These are phyloP conservation scores for Globisporangium solare DNA, from an alignment of 352 stramenopile species.

Conservation along the genomic window DNA sequence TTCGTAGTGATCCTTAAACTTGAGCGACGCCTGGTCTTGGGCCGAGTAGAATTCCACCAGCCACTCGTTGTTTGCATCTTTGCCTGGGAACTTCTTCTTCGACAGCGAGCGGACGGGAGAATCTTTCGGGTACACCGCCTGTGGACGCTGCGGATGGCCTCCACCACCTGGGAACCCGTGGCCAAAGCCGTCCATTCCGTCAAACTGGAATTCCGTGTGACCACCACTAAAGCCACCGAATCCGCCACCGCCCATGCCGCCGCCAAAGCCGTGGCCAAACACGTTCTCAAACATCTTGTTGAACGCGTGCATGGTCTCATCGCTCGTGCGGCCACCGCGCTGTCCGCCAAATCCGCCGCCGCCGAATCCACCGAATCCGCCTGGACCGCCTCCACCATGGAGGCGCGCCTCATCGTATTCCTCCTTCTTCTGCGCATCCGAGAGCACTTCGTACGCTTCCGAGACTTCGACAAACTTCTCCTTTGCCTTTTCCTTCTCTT, in stretches of 20 bases:
- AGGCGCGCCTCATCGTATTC: constrained; percentile 86
- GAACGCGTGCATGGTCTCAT: constrained; percentile 67
- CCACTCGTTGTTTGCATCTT: constrained; percentile 74
- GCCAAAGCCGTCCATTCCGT: constrained; percentile 76
- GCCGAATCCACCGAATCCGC: constrained; percentile 5
- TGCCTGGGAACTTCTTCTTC: constrained; percentile 69
- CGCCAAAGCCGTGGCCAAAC: constrained; percentile 60
- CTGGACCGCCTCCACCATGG: constrained; percentile 21
- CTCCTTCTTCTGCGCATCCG: constrained; percentile 82
- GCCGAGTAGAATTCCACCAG: constrained; percentile 76
- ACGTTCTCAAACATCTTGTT: constrained; percentile 89
- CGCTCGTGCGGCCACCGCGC: constrained; percentile 23
- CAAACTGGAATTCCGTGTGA: constrained; percentile 74
- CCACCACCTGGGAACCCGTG: constrained; percentile 22
- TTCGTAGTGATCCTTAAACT: constrained; percentile 62
- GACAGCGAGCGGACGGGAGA: constrained; percentile 55
- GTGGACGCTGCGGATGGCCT: constrained; percentile 20
- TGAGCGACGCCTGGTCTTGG: constrained; percentile 39
- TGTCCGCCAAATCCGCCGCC: constrained; percentile 17
- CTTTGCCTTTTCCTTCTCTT: constrained; percentile 82
- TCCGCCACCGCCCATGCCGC: constrained; percentile 26
- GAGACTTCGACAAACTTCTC: constrained; percentile 91
- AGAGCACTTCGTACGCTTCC: constrained; percentile 91
- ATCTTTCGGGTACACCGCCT: constrained; percentile 55
- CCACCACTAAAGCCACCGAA: constrained; percentile 28